Evolutionary conservation across 2,329 filamentous ascomycete species (phyloP), one percentile per base, ranked within the genome.

Genomic region (Phyllosticta citriasiana): DNA sequence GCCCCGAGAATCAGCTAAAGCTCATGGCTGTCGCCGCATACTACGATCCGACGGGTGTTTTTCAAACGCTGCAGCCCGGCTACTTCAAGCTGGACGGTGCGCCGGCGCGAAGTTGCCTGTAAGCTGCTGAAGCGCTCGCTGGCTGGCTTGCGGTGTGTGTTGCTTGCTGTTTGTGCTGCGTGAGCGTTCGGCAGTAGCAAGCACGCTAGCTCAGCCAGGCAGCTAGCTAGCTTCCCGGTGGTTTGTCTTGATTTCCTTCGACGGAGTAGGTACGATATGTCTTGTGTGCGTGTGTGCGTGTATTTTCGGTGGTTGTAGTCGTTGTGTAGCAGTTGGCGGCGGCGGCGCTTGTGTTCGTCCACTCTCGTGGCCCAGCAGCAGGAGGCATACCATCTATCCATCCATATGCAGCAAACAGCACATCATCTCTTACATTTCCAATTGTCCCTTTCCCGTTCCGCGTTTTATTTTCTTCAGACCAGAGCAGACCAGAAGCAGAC

Each of bases 1-100:
- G 78, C 1, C 53, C 62, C n/a, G 66, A 62, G 8, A 79, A 75
- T 56, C 64, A 71, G 47, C 59, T 65, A 26, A 69, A 64, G 30
- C 60, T 79, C 65, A 67, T 68, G 60, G 62, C 64, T 1, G 65
- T 78, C 14, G 71, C 72, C 8, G 63, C 60, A 19, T 72, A 68
- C 60, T 79, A 78, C 62, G 77, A 80, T 66, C 75, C 77, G 0
- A 62, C 61, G 0, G 67, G 67, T 0, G 69, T 79, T 0, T 79
- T 76, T 60, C 72, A 78, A 65, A 72, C 57, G 16, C 64, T 76
- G 40, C 69, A 74, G 63, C 76, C 76, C 0, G 77, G 77, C 4
- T 72, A 75, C 56, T 79, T 79, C 64, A 79, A 79, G 67, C 64
- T 79, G 22, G 66, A 65, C 40, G 64, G 65, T 19, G 63, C 61